A percentile compares a stretch with the other conserved stretches of the same genome.
These are phyloP conservation scores for Juglanconis juglandina DNA, from an alignment of 2,329 filamentous ascomycete species.

Conservation along the genomic window DNA sequence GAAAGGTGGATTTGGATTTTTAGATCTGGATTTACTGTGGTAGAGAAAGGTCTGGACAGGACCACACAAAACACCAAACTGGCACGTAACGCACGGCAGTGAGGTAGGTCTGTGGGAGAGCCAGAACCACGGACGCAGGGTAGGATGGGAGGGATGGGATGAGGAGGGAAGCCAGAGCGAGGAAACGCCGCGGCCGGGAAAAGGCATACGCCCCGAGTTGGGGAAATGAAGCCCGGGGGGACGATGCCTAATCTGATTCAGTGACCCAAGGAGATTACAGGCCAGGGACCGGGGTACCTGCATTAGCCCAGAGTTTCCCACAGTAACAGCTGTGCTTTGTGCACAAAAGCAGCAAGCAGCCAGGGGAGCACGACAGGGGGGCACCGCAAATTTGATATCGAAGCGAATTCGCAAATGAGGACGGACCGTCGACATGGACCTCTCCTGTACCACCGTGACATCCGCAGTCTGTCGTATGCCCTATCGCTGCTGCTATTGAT, in stretches of 20 bases:
- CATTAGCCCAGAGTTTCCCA: not conserved
- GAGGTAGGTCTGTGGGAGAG: not conserved
- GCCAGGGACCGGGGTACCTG: conserved; percentile 1
- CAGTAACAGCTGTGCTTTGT: not conserved
- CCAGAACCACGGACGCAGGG: not conserved
- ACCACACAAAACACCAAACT: not conserved
- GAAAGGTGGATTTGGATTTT: not conserved
- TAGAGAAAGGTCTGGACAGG: not conserved
- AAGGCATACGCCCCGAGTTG: too few relatives aligned
- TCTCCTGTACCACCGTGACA: not conserved
- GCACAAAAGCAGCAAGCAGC: not conserved
- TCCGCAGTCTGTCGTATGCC: not conserved
- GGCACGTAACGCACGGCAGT: not conserved
- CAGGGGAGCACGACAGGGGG: not conserved
- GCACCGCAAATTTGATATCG: not conserved
- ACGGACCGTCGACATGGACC: not conserved
- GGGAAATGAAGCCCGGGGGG: not conserved
- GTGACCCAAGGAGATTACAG: not conserved
- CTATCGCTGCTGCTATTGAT: not conserved
- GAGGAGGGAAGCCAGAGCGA: not conserved
- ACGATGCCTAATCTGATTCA: not conserved
- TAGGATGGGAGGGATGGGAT: not conserved
- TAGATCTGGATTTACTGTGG: too few relatives aligned
- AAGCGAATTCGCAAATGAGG: conserved; percentile 3
- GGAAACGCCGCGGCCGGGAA: too few relatives aligned